Percentiles rank a stretch among this genome's conserved stretches.
These are phyloP conservation scores for Picea sitchensis DNA, from an alignment of 75 land plant genomes.

Conservation along the genomic window DNA sequence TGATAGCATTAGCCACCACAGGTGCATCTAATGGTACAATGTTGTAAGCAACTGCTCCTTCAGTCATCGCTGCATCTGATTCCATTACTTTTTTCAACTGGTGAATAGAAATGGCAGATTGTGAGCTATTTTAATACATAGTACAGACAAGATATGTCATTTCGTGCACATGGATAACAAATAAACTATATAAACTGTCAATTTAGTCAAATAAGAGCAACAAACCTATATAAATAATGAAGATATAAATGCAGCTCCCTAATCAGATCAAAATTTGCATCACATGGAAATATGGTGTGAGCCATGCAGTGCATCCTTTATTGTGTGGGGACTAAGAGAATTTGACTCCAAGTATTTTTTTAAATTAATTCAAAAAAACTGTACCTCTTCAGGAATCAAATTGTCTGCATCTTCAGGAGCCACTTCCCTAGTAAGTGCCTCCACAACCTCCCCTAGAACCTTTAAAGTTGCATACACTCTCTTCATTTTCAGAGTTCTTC, in stretches of 20 bases:
- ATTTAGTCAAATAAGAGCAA: not conserved
- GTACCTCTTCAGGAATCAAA: conserved; percentile 66
- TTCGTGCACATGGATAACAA: not conserved
- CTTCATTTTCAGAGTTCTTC: conserved; percentile 57
- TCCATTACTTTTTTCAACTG: conserved; percentile 81
- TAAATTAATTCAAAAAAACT: not conserved
- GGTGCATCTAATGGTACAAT: conserved; percentile 91
- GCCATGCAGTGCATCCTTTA: not conserved
- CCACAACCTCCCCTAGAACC: conserved; percentile 76
- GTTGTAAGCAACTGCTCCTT: conserved; percentile 78
- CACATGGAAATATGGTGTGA: not conserved
- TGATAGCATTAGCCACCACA: conserved; percentile 62
- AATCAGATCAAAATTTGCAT: not conserved
- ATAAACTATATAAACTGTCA: not conserved
- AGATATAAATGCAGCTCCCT: not conserved
- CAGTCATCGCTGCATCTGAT: conserved; percentile 84
- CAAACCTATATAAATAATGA: not conserved
- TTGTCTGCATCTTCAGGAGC: conserved; percentile 61
- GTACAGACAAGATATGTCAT: not conserved
- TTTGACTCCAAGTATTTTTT: not conserved
- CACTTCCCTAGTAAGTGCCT: conserved; percentile 49
- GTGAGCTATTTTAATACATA: not conserved
- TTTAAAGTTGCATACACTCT: conserved; percentile 64
- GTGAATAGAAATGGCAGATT: not conserved
- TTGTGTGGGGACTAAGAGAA: not conserved